phyloP scores from a whole-genome alignment of 1,284 basidiomycete genomes.

The Leccinum subrobustum region DNA sequence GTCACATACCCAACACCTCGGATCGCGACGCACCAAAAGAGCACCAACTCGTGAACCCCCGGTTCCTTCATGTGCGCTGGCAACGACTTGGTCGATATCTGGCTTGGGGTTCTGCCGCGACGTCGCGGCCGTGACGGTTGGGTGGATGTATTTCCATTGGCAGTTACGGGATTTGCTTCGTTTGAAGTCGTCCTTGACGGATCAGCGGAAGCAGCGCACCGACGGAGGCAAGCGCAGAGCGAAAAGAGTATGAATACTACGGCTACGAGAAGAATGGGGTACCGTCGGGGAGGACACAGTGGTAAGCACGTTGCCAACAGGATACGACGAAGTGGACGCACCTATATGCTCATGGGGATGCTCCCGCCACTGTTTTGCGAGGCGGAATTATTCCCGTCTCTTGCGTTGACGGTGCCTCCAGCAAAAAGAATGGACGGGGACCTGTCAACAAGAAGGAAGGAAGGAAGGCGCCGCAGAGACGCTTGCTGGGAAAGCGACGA shows the following conservation, averaged over 20 bases:
- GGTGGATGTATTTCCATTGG: neutral
- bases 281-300: neutral
- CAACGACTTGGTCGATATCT: slow-evolving; percentile 70
- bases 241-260: slow-evolving; percentile 25
- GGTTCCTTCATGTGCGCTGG: slow-evolving; percentile 78
- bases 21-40: slow-evolving; percentile 50
- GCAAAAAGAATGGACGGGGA: no score
- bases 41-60: slow-evolving; percentile 74
- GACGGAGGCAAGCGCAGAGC: slow-evolving; percentile 23
- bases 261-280: slow-evolving; percentile 27
- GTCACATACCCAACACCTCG: neutral
- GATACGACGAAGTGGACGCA: slow-evolving; percentile 5
- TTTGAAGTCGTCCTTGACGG: neutral
- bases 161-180: neutral
- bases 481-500: slow-evolving; percentile 2
- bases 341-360: slow-evolving; percentile 26
- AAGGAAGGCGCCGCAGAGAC: slow-evolving; percentile 15
- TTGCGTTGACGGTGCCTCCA: neutral
- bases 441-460: neutral
- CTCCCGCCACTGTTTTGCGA: neutral
- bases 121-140: slow-evolving; percentile 36
- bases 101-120: slow-evolving; percentile 53
- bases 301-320: neutral
- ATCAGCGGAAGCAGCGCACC: slow-evolving; percentile 3
- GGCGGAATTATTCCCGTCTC: neutral